These are phyloP conservation scores for Fusarium cicatricum DNA, from an alignment of 2,329 filamentous ascomycete species.

Conservation along the genomic window DNA sequence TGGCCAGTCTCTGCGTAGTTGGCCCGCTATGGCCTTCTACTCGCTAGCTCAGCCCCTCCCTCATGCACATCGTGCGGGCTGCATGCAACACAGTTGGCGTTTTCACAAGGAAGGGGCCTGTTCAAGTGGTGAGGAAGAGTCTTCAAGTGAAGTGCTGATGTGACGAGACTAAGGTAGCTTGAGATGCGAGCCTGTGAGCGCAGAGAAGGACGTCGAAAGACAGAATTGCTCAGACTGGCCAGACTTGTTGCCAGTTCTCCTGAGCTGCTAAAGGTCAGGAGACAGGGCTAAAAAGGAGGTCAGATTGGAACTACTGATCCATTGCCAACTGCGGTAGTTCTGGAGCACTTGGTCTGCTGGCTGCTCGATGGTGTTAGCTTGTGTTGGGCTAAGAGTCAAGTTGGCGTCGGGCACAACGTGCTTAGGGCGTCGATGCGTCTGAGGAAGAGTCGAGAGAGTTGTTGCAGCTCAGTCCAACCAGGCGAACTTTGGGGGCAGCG, in stretches of 20 bases:
- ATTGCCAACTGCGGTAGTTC: constrained; percentile 5
- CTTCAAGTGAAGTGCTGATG: constrained; percentile 17
- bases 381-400: constrained; percentile 17
- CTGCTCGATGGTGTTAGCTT: constrained; percentile 22
- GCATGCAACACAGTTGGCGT: constrained; percentile 32
- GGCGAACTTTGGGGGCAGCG: constrained; percentile 26
- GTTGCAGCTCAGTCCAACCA: constrained; percentile 8
- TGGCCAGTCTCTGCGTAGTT: constrained; percentile 27
- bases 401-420: constrained; percentile 24
- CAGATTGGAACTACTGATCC: constrained; percentile 11
- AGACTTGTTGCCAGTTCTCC: constrained; percentile 16
- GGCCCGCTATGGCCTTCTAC: constrained; percentile 34
- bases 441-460: constrained; percentile 11
- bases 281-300: constrained; percentile 35
- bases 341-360: constrained; percentile 7
- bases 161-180: constrained; percentile 4
- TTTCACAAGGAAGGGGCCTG: constrained; percentile 32
- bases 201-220: neutral
- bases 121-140: constrained; percentile 9
- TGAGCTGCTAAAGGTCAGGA: constrained; percentile 11
- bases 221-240: constrained; percentile 24
- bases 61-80: constrained; percentile 33
- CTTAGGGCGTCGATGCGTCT: constrained; percentile 30
- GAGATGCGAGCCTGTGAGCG: constrained; percentile 9
- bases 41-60: constrained; percentile 30